phyloP scores from a whole-genome alignment of 1,284 basidiomycete genomes.

The Grifola frondosa region DNA sequence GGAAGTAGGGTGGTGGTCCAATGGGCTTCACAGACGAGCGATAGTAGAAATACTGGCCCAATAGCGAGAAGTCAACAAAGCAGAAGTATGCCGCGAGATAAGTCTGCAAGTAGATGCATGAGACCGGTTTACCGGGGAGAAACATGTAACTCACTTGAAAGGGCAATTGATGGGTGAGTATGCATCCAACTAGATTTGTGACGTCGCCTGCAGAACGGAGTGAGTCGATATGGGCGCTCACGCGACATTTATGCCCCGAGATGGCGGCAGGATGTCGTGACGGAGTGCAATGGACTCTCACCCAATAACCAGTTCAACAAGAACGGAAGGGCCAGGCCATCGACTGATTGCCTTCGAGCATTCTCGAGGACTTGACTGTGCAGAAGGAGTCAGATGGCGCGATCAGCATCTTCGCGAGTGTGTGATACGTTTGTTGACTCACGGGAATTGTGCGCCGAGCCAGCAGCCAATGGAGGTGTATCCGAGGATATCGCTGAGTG shows the following conservation, averaged over 20 bases:
- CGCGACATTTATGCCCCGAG: constrained; percentile 19
- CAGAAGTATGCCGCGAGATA: constrained; percentile 89
- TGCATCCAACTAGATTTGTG: constrained; percentile 87
- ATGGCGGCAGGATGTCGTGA: constrained; percentile 11
- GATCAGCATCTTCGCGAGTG: constrained; percentile 10
- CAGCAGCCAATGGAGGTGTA: constrained; percentile 83
- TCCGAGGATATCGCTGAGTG: constrained; percentile 55
- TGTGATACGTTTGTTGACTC: constrained; percentile 38
- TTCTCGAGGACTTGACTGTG: constrained; percentile 82
- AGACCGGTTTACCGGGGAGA: not conserved
- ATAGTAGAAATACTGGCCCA: constrained; percentile 83
- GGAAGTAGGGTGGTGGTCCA: constrained; percentile 35
- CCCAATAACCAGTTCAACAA: constrained; percentile 88
- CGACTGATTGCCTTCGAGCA: constrained; percentile 69
- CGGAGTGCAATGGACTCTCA: constrained; percentile 36
- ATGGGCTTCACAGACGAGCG: constrained; percentile 30
- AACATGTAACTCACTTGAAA: constrained; percentile 71
- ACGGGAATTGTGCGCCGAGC: constrained; percentile 92
- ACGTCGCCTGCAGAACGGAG: constrained; percentile 68
- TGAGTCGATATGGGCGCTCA: constrained; percentile 32
- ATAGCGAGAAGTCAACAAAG: constrained; percentile 70
- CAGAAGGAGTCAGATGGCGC: constrained; percentile 8
- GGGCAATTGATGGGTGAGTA: constrained; percentile 89
- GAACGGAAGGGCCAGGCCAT: constrained; percentile 87
- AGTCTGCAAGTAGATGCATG: constrained; percentile 49